Percentiles rank a stretch among this genome's conserved stretches.
Evolutionary conservation across 148 eudicot genomes (phyloP).

Genomic region (Rhododendron ovatum): DNA sequence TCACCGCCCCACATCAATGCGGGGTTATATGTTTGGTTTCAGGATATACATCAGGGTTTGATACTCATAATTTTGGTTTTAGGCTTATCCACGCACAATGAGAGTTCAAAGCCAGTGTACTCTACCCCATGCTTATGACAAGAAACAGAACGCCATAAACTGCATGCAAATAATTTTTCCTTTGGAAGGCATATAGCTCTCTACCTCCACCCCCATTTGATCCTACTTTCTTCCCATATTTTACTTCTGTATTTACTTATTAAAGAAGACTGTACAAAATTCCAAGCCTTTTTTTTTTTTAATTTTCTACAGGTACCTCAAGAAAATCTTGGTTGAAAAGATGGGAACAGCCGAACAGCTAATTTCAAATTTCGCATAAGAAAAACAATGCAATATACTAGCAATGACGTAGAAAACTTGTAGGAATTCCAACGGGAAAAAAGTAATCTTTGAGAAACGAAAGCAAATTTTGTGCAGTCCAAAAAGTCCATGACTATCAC

Average conservation of each 20-base stretch:
- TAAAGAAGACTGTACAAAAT: too few species aligned
- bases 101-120: neutral
- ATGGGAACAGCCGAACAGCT: neutral
- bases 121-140: slow-evolving; percentile 3
- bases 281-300: neutral
- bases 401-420: neutral
- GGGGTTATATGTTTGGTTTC: too few species aligned
- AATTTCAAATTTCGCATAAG: neutral
- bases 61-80: too few species aligned
- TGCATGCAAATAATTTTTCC: too few species aligned
- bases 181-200: too few species aligned
- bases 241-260: too few species aligned
- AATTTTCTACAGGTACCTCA: neutral
- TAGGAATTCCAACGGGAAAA: too few species aligned
- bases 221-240: too few species aligned
- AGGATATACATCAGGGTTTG: too few species aligned
- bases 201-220: too few species aligned
- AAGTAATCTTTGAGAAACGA: neutral
- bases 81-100: too few species aligned
- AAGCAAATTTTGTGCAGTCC: neutral
- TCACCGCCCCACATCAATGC: too few species aligned
- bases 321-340: neutral
- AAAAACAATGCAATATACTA: neutral
- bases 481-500: neutral
- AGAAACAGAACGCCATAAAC: neutral